phyloP scores from a whole-genome alignment of 345 rosid species.

The Brassica rapa region DNA sequence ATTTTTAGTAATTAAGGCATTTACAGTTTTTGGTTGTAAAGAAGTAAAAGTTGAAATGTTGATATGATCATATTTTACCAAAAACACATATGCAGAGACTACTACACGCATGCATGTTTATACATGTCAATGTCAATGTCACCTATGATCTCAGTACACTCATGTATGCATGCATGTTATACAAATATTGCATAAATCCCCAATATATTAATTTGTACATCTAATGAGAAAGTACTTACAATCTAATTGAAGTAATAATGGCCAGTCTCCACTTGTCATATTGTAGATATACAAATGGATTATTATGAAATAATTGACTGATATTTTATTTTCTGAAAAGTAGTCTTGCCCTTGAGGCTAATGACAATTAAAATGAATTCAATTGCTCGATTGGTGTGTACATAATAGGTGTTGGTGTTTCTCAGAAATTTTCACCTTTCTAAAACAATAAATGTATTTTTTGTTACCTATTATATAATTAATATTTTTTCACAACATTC shows the following conservation, averaged over 20 bases:
- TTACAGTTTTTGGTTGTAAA: not conserved
- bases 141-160: too few species aligned
- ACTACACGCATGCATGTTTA: not conserved
- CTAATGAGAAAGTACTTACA: slow-evolving; percentile 25
- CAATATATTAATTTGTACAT: slow-evolving; percentile 24
- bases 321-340: not conserved
- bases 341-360: not conserved
- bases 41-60: slow-evolving; percentile 26
- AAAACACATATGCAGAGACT: slow-evolving; percentile 21
- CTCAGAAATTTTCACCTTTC: not conserved
- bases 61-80: slow-evolving; percentile 13
- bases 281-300: not conserved
- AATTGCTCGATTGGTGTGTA: slow-evolving; percentile 16
- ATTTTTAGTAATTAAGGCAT: slow-evolving; percentile 27
- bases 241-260: slow-evolving; percentile 19
- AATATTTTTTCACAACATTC: slow-evolving; percentile 13
- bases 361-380: not conserved
- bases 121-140: not conserved
- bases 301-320: not conserved
- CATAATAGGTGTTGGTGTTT: slow-evolving; percentile 12
- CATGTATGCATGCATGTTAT: too few species aligned
- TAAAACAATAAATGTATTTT: not conserved
- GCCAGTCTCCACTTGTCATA: not conserved
- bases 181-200: not conserved
- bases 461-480: not conserved